Evolutionary conservation across 1,284 basidiomycete species (phyloP).

Genomic region (Anthracocystis setariae): DNA sequence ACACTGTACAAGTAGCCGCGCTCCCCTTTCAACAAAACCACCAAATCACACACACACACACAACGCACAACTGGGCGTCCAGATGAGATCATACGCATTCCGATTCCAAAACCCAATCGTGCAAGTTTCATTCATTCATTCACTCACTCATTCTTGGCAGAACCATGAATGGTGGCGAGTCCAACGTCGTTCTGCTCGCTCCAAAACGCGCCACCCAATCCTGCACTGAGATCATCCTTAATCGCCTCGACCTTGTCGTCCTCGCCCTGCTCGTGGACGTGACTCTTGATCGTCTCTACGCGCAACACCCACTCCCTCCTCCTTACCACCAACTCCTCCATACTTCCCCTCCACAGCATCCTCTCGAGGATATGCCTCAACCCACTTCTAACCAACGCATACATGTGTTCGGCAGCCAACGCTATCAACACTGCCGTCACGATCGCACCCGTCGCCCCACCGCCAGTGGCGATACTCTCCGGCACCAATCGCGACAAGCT

Average conservation of each 20-base stretch:
- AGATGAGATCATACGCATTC: too few species aligned
- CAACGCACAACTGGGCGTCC: too few species aligned
- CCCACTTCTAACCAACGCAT: slow-evolving; percentile 43
- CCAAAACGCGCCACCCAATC: slow-evolving; percentile 33
- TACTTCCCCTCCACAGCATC: slow-evolving; percentile 57
- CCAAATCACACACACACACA: neutral
- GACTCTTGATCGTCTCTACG: slow-evolving; percentile 34
- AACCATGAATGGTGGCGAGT: slow-evolving; percentile 9
- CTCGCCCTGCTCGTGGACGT: slow-evolving; percentile 11
- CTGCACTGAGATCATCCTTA: neutral
- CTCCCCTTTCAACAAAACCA: too few species aligned
- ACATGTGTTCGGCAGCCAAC: slow-evolving; percentile 61
- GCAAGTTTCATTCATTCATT: too few species aligned
- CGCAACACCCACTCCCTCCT: slow-evolving; percentile 58
- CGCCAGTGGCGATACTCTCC: slow-evolving; percentile 36
- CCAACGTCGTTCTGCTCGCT: slow-evolving; percentile 40
- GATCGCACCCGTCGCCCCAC: slow-evolving; percentile 49
- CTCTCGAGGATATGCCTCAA: slow-evolving; percentile 60
- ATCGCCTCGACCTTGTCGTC: neutral
- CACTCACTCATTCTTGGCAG: slow-evolving; percentile 31
- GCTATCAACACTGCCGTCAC: slow-evolving; percentile 58
- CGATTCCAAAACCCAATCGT: too few species aligned
- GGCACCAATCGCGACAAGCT: slow-evolving; percentile 53
- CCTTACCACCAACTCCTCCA: slow-evolving; percentile 56
- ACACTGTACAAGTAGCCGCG: too few species aligned